Evolutionary conservation across 164 flowering plant species (phyloP), one percentile per base, ranked within the genome.

Genomic region (Nelumbo lutea): DNA sequence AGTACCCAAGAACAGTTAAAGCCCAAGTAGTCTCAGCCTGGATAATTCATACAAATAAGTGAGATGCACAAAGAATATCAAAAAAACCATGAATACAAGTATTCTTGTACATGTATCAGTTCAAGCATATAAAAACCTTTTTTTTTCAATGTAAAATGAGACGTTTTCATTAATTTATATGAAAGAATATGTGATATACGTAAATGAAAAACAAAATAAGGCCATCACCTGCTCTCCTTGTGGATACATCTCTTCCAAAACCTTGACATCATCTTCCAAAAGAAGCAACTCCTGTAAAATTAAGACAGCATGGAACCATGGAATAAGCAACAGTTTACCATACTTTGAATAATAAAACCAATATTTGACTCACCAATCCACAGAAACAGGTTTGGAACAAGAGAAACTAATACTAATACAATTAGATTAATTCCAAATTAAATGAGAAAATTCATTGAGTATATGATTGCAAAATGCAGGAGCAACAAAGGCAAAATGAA

Each of bases 1-100:
- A 70, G 83, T 95, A 92, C 57, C 98, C 98, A 81, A 95, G 91
- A 73, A 95, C 90, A 72, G 99, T 95, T 78, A 95, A 73, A 58
- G 98, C 99, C 99, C 99, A 95, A 44, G 94, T 14, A 65, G 99
- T 82, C 79, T 95, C 98, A 41, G 99, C 99, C 99, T 92, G 83
- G 51, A 79, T 55, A 56, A 56, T 66, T 50, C 55, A 75, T 48
- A 6, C 10, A 15, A 15, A 9, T 15, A 62, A 71, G 61, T 64
- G 45, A 75, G 50, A 59, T 45, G 59, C 62, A 62, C 52, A 59
- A 39, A 39, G 27, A 42, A 1, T 56, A 51, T 9, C 13, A 41
- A 59, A 15, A 66, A 61, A 40, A 40, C 27, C 27, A 27, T 27
- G 27, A 27, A 27, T 27, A 27, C 0, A 27, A 27, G 27, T 27